Base-by-base conservation (phyloP, 2,329 filamentous ascomycete species). In the Paecilomyces formosus region DNA sequence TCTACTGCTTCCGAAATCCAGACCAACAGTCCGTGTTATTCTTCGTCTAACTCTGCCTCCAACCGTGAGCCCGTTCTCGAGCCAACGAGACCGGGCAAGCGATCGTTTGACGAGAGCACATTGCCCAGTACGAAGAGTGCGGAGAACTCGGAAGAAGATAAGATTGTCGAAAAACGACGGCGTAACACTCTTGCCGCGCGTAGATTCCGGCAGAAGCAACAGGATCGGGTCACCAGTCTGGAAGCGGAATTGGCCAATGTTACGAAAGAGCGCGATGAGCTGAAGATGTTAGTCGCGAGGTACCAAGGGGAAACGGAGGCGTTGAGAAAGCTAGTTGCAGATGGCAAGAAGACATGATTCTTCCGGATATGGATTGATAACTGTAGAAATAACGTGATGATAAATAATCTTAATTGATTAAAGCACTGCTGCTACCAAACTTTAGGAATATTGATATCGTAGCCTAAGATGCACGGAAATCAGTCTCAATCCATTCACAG, bases 131-230 rank as follows among this genome's bases (percentile, higher is more conserved):
- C 39, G 39, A 45, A 15, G n/a, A 45, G 39, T 7, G n/a, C 39
- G 39, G 39, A 45, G 39, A 45, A 45, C 18, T 45, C 39, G 13
- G 55, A 56, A 21, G 26, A 52, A 22, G 39, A 51, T n/a, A 50
- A 45, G 5, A 35, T 57, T 9, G 7, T 57, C 4, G 63, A 66
- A 33, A 88, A 88, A 71, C 85, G 87, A 28, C 82, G 84, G 61
- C 82, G 84, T 61, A 89, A 90, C 71, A 89, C 86, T 13, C 79
- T 88, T 61, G 87, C 87, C n/a, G 87, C 87, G 30, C 81, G 85
- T 61, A 85, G 87, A 61, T 89, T 88, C 68, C 84, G 87, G 26
- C 86, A 89, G 70, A 88, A 87, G 70, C 83, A 86, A 53, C 79
- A 89, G 33, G 86, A 89, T 65, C 84, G 85, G 61, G 83, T 88